These are phyloP conservation scores for Mortierella sp. DNA, from an alignment of 371 early-diverging fungal genomes.

Conservation along the genomic window DNA sequence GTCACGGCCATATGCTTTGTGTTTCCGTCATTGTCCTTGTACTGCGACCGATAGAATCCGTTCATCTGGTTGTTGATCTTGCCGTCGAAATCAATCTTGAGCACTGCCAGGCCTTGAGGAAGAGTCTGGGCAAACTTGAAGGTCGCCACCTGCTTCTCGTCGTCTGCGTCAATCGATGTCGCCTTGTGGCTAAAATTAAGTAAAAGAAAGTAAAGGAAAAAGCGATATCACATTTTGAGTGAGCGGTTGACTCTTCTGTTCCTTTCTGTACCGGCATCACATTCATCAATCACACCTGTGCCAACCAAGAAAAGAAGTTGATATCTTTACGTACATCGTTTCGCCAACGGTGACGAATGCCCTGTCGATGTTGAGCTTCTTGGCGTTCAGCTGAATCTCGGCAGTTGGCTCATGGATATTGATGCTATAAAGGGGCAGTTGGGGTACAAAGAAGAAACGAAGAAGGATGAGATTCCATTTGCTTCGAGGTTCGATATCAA, in stretches of 20 bases:
- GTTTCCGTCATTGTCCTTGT: constrained; percentile 72
- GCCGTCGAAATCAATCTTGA: constrained; percentile 77
- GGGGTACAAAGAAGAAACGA: neutral
- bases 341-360: constrained; percentile 34
- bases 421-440: constrained; percentile 37
- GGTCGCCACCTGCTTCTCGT: constrained; percentile 69
- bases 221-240: neutral
- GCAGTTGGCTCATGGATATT: constrained; percentile 65
- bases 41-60: constrained; percentile 87
- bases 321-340: constrained; percentile 8
- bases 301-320: neutral
- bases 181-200: constrained; percentile 54
- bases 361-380: constrained; percentile 58
- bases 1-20: constrained; percentile 82
- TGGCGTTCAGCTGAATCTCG: constrained; percentile 72
- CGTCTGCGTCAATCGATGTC: constrained; percentile 57
- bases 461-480: neutral
- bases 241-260: neutral
- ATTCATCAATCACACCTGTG: neutral
- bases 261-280: neutral
- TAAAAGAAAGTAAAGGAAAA: too few species aligned
- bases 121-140: constrained; percentile 67
- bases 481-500: neutral
- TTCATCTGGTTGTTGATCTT: constrained; percentile 83
- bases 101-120: constrained; percentile 61